Conservation (phyloP, 2,329 filamentous ascomycete genomes). For the Aspergillus aculeatinus region DNA sequence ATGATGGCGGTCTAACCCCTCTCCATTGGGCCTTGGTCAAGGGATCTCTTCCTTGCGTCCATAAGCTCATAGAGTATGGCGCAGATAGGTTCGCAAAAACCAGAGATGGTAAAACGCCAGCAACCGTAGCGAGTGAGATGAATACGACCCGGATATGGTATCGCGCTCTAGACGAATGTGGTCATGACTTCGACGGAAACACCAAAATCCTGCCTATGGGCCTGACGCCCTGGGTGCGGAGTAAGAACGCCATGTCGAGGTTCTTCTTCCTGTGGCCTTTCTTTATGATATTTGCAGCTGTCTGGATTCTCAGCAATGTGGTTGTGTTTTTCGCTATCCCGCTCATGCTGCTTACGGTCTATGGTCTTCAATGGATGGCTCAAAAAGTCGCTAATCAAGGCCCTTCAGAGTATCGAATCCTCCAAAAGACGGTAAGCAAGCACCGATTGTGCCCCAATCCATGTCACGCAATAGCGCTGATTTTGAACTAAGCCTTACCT, state of each 20-base stretch:
- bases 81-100: conserved; percentile 91
- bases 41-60: conserved; percentile 81
- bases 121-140: conserved; percentile 82
- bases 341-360: conserved; percentile 62
- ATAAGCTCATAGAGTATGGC: conserved; percentile 94
- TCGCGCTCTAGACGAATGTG: conserved; percentile 76
- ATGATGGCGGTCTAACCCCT: conserved; percentile 91
- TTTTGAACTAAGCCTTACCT: conserved; percentile 69
- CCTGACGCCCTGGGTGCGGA: conserved; percentile 70
- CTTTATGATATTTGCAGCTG: conserved; percentile 66
- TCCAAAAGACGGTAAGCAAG: conserved; percentile 79
- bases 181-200: conserved; percentile 77
- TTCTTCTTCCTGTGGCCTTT: conserved; percentile 92
- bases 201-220: conserved; percentile 69
- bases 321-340: conserved; percentile 76
- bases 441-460: conserved; percentile 13
- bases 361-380: conserved; percentile 70
- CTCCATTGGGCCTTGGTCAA: conserved; percentile 97
- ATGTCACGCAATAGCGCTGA: conserved; percentile 9
- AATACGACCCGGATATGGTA: conserved; percentile 82
- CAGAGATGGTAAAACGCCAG: conserved; percentile 84
- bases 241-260: conserved; percentile 72
- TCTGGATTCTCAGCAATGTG: conserved; percentile 72
- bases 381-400: conserved; percentile 78
- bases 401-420: conserved; percentile 80